Percentiles rank a stretch among this genome's conserved stretches.
Evolutionary conservation across 495 filamentous ascomycete genomes (phyloP).

Genomic region (Schizothecium vesticola): DNA sequence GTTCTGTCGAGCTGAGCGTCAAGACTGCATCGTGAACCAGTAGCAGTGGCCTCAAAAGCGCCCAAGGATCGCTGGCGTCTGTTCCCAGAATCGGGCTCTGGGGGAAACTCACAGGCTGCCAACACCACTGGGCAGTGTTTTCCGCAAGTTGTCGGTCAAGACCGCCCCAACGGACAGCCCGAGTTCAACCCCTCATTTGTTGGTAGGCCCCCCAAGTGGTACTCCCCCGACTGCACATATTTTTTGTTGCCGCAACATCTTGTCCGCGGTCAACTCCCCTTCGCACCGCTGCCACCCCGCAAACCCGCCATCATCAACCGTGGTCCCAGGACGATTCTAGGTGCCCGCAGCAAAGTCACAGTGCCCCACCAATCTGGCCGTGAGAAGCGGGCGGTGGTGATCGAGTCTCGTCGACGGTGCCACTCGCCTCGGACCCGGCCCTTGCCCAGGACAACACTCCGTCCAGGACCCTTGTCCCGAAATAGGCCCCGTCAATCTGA

Average conservation of each 20-base stretch:
- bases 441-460: not conserved
- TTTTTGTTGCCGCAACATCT: not conserved
- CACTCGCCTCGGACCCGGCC: slow-evolving; percentile 2
- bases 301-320: not conserved
- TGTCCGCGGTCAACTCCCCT: not conserved
- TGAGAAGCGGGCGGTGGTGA: slow-evolving; percentile 1
- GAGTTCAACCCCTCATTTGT: not conserved
- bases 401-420: slow-evolving; percentile 7
- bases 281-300: not conserved
- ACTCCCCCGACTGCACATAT: not conserved
- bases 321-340: slow-evolving; percentile 14
- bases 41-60: not conserved
- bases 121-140: not conserved
- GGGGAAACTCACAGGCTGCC: not conserved
- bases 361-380: slow-evolving; percentile 6
- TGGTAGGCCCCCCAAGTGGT: not conserved
- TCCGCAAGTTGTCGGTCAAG: not conserved
- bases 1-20: not conserved
- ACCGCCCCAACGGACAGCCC: not conserved
- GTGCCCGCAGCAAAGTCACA: slow-evolving; percentile 4
- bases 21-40: not conserved
- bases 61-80: not conserved
- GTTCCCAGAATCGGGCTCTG: not conserved
- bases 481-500: slow-evolving; percentile 5
- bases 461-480: slow-evolving; percentile 1